Conservation (phyloP, 306 rosid genomes). For the Trifolium fragiferum region DNA sequence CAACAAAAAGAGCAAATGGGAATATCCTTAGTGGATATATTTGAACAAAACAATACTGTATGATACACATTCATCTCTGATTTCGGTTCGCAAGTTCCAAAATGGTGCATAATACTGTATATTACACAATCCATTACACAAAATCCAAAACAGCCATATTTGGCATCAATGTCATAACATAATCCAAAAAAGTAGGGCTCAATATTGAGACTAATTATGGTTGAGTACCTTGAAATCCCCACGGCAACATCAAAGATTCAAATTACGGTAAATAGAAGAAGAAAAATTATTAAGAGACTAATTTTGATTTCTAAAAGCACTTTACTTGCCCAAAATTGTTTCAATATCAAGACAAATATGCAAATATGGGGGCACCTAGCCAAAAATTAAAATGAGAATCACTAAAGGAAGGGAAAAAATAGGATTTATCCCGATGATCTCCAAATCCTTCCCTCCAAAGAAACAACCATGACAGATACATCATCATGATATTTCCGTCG, state of each 20-base stretch:
- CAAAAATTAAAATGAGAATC: conserved; percentile 33
- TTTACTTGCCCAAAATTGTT: conserved; percentile 57
- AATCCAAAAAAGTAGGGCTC: too few species aligned
- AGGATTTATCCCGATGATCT: conserved; percentile 61
- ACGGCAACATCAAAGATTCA: too few species aligned
- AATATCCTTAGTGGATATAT: too few species aligned
- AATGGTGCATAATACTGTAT: too few species aligned
- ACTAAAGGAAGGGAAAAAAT: background rate
- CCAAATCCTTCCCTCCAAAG: conserved; percentile 74
- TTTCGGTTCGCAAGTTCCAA: too few species aligned
- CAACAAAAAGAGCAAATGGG: too few species aligned
- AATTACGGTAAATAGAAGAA: background rate
- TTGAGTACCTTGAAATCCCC: background rate
- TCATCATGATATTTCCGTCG: conserved; percentile 71
- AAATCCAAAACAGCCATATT: too few species aligned
- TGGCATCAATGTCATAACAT: too few species aligned
- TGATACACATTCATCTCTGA: too few species aligned
- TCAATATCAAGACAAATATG: conserved; percentile 49
- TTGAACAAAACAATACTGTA: too few species aligned
- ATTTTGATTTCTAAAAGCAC: conserved; percentile 46
- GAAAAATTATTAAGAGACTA: conserved; percentile 19
- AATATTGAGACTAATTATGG: too few species aligned
- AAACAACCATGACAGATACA: conserved; percentile 69
- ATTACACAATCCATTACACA: too few species aligned
- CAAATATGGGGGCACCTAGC: conserved; percentile 50